Conservation (phyloP, 306 rosid genomes). For the Vigna trinervia region DNA sequence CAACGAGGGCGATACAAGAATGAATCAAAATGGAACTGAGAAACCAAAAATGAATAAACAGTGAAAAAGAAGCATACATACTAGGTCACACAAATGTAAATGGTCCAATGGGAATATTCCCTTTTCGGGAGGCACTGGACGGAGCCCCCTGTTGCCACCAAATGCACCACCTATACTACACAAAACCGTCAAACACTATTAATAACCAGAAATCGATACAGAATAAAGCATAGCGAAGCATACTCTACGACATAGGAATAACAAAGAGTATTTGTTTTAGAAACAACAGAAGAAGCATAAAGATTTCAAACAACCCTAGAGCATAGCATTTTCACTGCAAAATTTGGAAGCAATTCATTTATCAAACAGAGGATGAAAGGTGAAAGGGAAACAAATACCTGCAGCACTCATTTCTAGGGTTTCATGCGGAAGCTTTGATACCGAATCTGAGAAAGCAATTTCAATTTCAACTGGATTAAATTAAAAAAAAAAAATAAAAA, state of each 20-base stretch:
- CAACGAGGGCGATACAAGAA: constrained; percentile 38
- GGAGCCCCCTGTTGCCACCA: constrained; percentile 93
- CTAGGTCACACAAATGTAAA: constrained; percentile 93
- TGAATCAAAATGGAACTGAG: background rate
- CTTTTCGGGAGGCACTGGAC: constrained; percentile 96
- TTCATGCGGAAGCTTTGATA: background rate
- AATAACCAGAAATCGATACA: too few species aligned
- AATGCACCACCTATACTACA: constrained; percentile 77
- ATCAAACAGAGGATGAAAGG: background rate
- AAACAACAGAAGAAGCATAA: background rate
- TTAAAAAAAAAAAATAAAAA: background rate
- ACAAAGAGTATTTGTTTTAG: background rate
- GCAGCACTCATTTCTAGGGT: constrained; percentile 19
- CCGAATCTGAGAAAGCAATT: background rate
- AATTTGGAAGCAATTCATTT: background rate
- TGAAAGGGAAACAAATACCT: constrained; percentile 4
- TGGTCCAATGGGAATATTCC: constrained; percentile 96
- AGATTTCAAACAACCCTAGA: background rate
- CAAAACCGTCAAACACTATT: background rate
- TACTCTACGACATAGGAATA: background rate
- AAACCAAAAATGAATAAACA: background rate
- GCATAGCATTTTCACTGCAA: background rate
- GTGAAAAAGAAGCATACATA: constrained; percentile 38
- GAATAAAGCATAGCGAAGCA: background rate
- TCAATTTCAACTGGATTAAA: background rate